Evolutionary conservation across 371 early-diverging fungal genomes (phyloP), one percentile per base, ranked within the genome.

Genomic region (Syncephalastrum monosporum): DNA sequence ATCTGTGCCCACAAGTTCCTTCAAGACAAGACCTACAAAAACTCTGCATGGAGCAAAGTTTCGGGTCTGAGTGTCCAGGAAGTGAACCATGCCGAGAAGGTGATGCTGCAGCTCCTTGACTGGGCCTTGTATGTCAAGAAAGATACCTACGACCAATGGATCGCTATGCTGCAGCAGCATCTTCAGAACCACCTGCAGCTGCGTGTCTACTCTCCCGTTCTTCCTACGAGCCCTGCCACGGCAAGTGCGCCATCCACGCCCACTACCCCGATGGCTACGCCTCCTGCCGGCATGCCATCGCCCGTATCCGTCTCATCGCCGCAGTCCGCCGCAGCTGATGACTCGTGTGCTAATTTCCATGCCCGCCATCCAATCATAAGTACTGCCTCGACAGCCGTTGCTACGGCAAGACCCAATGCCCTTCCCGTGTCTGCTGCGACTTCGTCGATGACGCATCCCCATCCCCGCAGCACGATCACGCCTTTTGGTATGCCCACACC

Each of bases 1-100:
- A 87, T 91, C 51, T 78, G 84, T 56, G 91, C 91, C 10, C 88
- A 88, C 48, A 92, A 92, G 65, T 92, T 87, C 59, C 81, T 90
- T 58, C 83, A 83, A 60, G 92, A 92, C 74, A 82, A 84, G 56
- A 86, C 91, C 44, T 91, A 88, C 72, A 87, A 90, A 24, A 91
- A 90, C 76, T 82, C 81, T 46, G 88, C 89, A 17, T 92, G 92
- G 92, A 82, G 86, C 55, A 87, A 88, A 73, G 82, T 92, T 48
- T 87, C 89, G 41, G 82, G 86, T 60, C 71, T 92, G 27, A 78
- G 87, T 17, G 77, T 86, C 7, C 53, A 72, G 16, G 89, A 92
- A 75, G 83, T 92, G 67, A 85, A 85, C 65, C 67, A 76, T 49
- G 89, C 90, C 59, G 92, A 92, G 73, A 70, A 77, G 38, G 79